phyloP scores from a whole-genome alignment of 257 asterid species.

The Solanum sitiens region DNA sequence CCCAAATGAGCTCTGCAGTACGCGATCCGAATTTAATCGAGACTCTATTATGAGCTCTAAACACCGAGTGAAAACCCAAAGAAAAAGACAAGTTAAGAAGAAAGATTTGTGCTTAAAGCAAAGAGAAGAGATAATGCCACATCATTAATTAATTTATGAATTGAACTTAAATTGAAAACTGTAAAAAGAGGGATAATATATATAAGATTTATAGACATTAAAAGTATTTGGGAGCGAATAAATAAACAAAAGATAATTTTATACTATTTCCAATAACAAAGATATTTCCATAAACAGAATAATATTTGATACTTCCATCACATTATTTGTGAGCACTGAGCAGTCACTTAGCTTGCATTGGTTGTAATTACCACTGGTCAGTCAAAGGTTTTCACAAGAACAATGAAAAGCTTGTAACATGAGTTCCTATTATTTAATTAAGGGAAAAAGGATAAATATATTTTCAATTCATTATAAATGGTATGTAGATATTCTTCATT shows the following conservation, averaged over 20 bases:
- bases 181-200: no score
- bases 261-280: no score
- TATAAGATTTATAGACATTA: no score
- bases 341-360: neutral
- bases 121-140: no score
- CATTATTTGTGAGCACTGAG: neutral
- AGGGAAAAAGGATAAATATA: no score
- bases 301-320: neutral
- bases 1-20: no score
- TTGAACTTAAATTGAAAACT: neutral
- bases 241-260: no score
- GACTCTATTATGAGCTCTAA: fast-evolving
- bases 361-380: neutral
- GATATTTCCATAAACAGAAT: neutral
- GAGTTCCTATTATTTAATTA: neutral
- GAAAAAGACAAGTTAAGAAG: no score
- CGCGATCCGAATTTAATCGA: fast-evolving
- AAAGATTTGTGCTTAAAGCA: no score
- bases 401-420: neutral
- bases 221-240: neutral
- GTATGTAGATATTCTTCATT: no score
- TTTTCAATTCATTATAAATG: no score
- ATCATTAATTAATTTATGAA: neutral
- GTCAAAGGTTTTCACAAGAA: neutral
- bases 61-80: fast-evolving